Evolutionary conservation across 371 early-diverging fungal genomes (phyloP).

Genomic region (Apophysomyces elegans): DNA sequence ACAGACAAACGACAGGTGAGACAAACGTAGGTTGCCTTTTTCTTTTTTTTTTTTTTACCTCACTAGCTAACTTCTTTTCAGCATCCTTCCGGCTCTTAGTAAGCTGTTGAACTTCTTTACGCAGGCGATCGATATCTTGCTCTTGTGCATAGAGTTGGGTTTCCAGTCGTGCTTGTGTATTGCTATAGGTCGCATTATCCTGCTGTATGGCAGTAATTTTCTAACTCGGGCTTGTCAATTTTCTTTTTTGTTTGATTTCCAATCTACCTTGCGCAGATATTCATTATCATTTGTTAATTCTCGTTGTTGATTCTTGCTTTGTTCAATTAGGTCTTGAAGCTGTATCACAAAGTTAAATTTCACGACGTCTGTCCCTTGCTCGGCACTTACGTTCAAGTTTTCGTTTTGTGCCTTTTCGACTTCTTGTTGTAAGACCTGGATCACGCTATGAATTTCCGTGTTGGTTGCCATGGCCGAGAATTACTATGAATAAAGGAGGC

Average conservation of each 20-base stretch:
- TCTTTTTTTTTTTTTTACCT: constrained; percentile 25
- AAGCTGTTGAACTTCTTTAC: constrained; percentile 45
- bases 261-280: constrained; percentile 43
- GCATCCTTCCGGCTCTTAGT: constrained; percentile 45
- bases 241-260: constrained; percentile 1
- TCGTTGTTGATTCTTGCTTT: constrained; percentile 30
- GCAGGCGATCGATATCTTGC: constrained; percentile 37
- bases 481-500: not conserved
- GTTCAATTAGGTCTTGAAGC: constrained; percentile 43
- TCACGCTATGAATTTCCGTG: constrained; percentile 31
- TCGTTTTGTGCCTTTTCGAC: constrained; percentile 31
- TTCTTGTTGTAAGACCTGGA: constrained; percentile 31
- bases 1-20: not conserved
- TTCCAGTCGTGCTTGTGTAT: constrained; percentile 51
- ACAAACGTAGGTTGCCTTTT: not conserved
- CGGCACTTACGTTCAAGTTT: constrained; percentile 27
- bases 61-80: constrained; percentile 42
- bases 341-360: constrained; percentile 10
- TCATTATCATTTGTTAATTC: constrained; percentile 38
- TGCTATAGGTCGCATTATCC: constrained; percentile 44
- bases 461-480: constrained; percentile 15
- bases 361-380: not conserved
- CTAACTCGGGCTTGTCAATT: constrained; percentile 19
- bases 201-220: constrained; percentile 45
- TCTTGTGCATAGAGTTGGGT: constrained; percentile 53